Base-by-base conservation (phyloP, 192 early-diverging fungal genomes). In the Bifiguratus adelaidae region DNA sequence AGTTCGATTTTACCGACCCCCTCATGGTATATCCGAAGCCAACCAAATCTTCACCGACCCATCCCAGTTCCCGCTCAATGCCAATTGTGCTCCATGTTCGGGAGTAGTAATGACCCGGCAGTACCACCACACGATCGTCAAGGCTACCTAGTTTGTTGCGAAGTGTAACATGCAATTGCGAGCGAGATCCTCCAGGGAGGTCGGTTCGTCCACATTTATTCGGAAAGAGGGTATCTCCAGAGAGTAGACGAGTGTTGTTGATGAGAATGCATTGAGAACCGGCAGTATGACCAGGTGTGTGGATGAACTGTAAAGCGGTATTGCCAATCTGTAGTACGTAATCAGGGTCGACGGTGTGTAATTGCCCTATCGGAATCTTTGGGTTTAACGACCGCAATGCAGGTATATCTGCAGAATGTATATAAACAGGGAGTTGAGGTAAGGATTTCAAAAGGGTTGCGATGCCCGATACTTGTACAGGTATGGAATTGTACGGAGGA, bases 261-360 rank as follows among this genome's bases (percentile, higher is more conserved):
- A 94, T 71, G 33, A 92, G 33, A 15, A 96, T 46, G 47, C 83
- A 85, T 60, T 92, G 88, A 47, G 81, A 85, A 7, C 92, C 92
- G 2, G 80, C 76, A 20, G 92, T 87, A 55, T 96, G 92, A 12
- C 92, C 92, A 2, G 92, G 92, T n/a, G 87, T 91, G 56, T 96
- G 92, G 26, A 91, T 56, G 56, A 92, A 89, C 45, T 66, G 50
- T 16, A 94, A 53, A 7, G 66, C 58, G 0, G 73, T 76, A 11
- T 56, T 63, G 23, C 33, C 30, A 25, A 79, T 80, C 0, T 82
- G n/a, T n/a, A 26, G 9, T 30, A 30, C 13, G 58, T n/a, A 0
- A 35, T 32, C 2, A 38, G 24, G 12, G 60, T 58, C 13, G 58
- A 32, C 11, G 44, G 40, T 4, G 56, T 65, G 44, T 52, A 58